Evolutionary conservation across 2,329 filamentous ascomycete species (phyloP), one percentile per base, ranked within the genome.

Genomic region (Uncinocarpus reesii): DNA sequence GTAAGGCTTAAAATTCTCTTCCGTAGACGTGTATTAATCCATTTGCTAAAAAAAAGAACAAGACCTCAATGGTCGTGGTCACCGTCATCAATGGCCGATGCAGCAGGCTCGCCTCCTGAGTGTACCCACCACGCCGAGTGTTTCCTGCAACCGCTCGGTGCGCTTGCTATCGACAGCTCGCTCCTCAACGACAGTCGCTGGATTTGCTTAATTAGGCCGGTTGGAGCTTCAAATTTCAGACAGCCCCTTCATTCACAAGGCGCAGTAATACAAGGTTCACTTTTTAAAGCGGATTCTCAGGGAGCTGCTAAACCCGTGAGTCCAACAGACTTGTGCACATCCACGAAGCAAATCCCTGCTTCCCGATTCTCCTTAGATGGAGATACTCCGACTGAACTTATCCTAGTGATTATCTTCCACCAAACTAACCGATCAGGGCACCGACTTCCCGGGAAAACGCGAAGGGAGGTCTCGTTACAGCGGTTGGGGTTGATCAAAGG

Each of bases 201-300:
- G 34, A n/a, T n/a, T 26, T 41, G 37, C 32, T 48, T 48, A 42
- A 48, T 42, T 35, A 48, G 31, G 38, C 20, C 7, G n/a, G 7
- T 34, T 36, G 36, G 29, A 18, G 23, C 31, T 43, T 48, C 46
- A 42, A 16, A 35, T 6, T 42, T 42, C 18, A 37, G 10, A 42
- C 29, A 29, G 38, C 21, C 28, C 37, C 38, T 43, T 15, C 32
- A n/a, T n/a, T n/a, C n/a, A 36, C 3, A 13, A 20, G 46, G 40
- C 32, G 32, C 46, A 42, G 31, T 48, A 48, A 43, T 48, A 48
- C 46, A 48, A 48, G 38, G 20, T 21, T 36, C 36, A 41, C 46
- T 43, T 32, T 35, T 37, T 48, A 20, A 47, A 35, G n/a, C 6
- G 13, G 18, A 7, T 18, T 40, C n/a, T 31, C 44, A 24, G 24